phyloP scores from a whole-genome alignment of 805 yeast genomes.

The Saccharomyces eubayanus region DNA sequence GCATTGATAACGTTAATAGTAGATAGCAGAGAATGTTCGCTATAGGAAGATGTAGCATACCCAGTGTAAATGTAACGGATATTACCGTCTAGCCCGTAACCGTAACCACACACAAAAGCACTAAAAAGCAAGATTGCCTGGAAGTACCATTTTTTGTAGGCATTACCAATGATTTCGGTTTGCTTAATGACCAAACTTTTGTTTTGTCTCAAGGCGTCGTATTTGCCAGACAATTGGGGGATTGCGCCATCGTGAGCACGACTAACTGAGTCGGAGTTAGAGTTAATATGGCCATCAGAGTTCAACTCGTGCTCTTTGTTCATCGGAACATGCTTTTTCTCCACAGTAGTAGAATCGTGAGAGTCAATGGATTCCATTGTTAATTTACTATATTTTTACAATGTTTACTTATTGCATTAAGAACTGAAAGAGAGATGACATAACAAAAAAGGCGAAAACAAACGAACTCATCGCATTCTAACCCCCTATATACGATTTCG shows the following conservation, averaged over 20 bases:
- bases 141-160: slow-evolving; percentile 32
- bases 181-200: slow-evolving; percentile 41
- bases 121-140: slow-evolving; percentile 36
- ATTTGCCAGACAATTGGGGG: background rate
- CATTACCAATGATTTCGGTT: slow-evolving; percentile 42
- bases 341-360: background rate
- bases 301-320: background rate
- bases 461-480: background rate
- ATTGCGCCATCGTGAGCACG: background rate
- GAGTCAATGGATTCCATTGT: background rate
- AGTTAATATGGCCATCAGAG: background rate
- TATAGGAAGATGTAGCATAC: slow-evolving; percentile 43
- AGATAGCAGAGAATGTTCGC: slow-evolving; percentile 42
- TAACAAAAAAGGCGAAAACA: background rate
- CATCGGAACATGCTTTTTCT: background rate
- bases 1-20: slow-evolving; percentile 45
- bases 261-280: background rate
- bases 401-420: background rate
- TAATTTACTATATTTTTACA: background rate
- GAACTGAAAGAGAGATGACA: background rate
- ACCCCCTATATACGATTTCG: background rate
- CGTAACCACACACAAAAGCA: slow-evolving; percentile 44
- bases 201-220: background rate
- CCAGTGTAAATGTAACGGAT: slow-evolving; percentile 41
- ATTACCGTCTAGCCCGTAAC: slow-evolving; percentile 47